Evolutionary conservation across 2,329 filamentous ascomycete genomes (phyloP).

Genomic region (Fusarium pininemorale): DNA sequence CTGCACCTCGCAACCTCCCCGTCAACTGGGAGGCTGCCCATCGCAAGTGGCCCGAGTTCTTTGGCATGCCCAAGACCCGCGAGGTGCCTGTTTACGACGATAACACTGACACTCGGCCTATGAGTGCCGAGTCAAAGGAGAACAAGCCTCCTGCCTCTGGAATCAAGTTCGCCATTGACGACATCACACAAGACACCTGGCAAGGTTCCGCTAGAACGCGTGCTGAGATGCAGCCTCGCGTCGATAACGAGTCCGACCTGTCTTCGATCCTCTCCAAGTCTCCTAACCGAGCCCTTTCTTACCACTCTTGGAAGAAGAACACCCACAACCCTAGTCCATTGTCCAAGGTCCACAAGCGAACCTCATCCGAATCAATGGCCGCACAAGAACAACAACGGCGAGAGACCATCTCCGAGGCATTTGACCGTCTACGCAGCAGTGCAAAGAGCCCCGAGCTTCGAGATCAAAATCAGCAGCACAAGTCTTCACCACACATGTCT

Average conservation of each 20-base stretch:
- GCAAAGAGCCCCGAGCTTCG: slow-evolving; percentile 45
- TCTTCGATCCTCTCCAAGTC: slow-evolving; percentile 56
- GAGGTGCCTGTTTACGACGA: slow-evolving; percentile 43
- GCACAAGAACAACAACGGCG: slow-evolving; percentile 39
- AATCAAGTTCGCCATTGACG: slow-evolving; percentile 52
- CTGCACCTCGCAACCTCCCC: slow-evolving; percentile 51
- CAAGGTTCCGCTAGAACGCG: slow-evolving; percentile 53
- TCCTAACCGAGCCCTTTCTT: slow-evolving; percentile 44
- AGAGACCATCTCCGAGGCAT: slow-evolving; percentile 47
- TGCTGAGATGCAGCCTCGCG: slow-evolving; percentile 63
- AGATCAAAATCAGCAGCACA: slow-evolving; percentile 39
- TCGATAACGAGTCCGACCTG: slow-evolving; percentile 62
- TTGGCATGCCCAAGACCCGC: slow-evolving; percentile 51
- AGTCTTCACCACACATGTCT: slow-evolving; percentile 48
- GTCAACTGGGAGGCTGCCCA: slow-evolving; percentile 58
- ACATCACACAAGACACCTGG: slow-evolving; percentile 55
- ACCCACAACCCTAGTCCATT: slow-evolving; percentile 51
- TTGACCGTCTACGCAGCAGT: slow-evolving; percentile 49
- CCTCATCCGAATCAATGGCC: slow-evolving; percentile 42
- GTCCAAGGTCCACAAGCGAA: slow-evolving; percentile 48
- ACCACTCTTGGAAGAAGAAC: slow-evolving; percentile 41
- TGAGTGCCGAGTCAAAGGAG: slow-evolving; percentile 54
- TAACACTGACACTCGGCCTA: slow-evolving; percentile 49
- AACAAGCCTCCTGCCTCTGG: slow-evolving; percentile 52
- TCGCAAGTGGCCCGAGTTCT: slow-evolving; percentile 64